Base-by-base conservation (phyloP, 257 asterid species). In the Rehmannia glutinosa region DNA sequence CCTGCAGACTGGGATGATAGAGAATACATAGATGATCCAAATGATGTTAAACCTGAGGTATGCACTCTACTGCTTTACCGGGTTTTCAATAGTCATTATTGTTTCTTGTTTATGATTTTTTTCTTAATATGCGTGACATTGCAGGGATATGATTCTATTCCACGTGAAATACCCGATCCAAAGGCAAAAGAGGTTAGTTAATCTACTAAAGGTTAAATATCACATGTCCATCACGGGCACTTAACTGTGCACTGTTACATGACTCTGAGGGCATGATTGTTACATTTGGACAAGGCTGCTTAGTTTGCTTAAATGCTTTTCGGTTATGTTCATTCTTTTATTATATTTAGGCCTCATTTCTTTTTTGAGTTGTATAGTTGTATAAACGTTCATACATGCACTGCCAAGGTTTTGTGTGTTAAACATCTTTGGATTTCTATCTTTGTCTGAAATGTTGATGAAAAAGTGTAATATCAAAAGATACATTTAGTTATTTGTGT, bases 1-100 rank as follows among this genome's bases (percentile, higher is more conserved):
- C 98, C 98, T 63, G 92, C 87, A 2, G 97, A 92, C 76, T 92
- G 98, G 98, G 98, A 92, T 24, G 98, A 92, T 28, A 77, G 90
- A 72, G 98, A 92, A 77, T 89, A 92, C 62, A 87, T 91, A 52
- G 85, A 88, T 52, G 96, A 91, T 80, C 97, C 96, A 58, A 76
- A 84, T 75, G 83, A 71, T 27, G 87, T 81, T 65, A 88, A 91
- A 75, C 97, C 97, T 39, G 81, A 81, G 97, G 97, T 88, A 79
- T 67, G 47, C 69, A 43, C 23, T 73, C 55, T 45, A 68, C 43
- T 36, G 75, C 64, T 49, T 10, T 50, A 49, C 50, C 58, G 41
- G 51, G 43, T 66, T 56, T 69, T 25, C 24, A 46, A 11, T 3
- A 51, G 43, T 36, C 11, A 10, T 46, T 54, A 20, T n/a, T 59